A percentile compares a stretch with the other conserved stretches of the same genome.
Evolutionary conservation across 768 basidiomycete species (phyloP).

Genomic region (Chalciporus piperatus): DNA sequence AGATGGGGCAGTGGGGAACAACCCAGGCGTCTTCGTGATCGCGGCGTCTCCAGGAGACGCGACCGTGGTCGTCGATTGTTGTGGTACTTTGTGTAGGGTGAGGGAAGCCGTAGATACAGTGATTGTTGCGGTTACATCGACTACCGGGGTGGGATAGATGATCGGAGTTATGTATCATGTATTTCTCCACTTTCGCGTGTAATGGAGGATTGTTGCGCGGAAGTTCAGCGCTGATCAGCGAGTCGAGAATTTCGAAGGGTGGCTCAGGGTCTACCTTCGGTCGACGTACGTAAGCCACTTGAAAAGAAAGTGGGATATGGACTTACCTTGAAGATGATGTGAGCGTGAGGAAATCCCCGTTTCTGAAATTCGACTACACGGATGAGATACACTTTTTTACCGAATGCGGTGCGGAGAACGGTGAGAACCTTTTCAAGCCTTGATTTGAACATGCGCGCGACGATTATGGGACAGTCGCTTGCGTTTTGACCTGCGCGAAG

Average conservation of each 20-base stretch:
- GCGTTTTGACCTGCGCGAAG: slow-evolving; percentile 34
- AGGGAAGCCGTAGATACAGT: background rate
- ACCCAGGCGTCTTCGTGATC: slow-evolving; percentile 23
- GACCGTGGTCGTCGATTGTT: too few species aligned
- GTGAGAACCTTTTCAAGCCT: slow-evolving; percentile 26
- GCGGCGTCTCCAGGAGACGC: too few species aligned
- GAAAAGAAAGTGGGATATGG: too few species aligned
- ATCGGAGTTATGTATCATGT: background rate
- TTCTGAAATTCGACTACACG: slow-evolving; percentile 42
- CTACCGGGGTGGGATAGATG: background rate
- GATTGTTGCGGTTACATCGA: background rate
- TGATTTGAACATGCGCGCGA: slow-evolving; percentile 36
- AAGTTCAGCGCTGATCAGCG: background rate
- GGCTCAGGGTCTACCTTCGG: background rate
- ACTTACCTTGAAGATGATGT: slow-evolving; percentile 37
- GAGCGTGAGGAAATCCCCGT: slow-evolving; percentile 39
- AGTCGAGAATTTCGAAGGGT: background rate
- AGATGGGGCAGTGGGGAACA: slow-evolving; percentile 27
- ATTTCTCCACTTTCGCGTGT: background rate
- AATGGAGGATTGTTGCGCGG: background rate
- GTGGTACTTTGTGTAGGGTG: too few species aligned
- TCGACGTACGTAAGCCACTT: too few species aligned
- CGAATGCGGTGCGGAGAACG: slow-evolving; percentile 28
- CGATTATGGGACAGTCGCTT: slow-evolving; percentile 34
- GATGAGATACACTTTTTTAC: slow-evolving; percentile 30